These are phyloP conservation scores for Penicillium sclerotiorum DNA, from an alignment of 2,329 filamentous ascomycete genomes.

Conservation along the genomic window DNA sequence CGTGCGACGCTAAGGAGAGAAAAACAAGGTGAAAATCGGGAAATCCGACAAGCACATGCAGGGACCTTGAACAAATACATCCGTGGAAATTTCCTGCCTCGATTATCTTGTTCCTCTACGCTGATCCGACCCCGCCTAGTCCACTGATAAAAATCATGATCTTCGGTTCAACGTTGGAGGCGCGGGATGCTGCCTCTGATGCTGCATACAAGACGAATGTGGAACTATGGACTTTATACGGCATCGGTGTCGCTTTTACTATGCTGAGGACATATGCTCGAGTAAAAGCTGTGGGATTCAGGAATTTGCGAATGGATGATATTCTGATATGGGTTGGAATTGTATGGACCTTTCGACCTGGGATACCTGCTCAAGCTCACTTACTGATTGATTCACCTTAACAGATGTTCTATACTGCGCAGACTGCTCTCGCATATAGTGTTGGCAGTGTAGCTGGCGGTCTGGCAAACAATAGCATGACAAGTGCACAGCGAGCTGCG, in stretches of 20 bases:
- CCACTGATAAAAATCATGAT: not conserved
- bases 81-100: not conserved
- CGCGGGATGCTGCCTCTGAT: constrained; percentile 18
- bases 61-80: not conserved
- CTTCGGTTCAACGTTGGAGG: constrained; percentile 3
- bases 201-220: constrained; percentile 19
- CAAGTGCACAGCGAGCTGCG: constrained; percentile 47
- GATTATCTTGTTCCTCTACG: not conserved
- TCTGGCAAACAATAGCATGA: constrained; percentile 60
- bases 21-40: too few species aligned
- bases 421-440: constrained; percentile 51
- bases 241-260: constrained; percentile 27
- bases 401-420: constrained; percentile 52
- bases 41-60: not conserved
- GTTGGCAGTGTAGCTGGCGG: constrained; percentile 51
- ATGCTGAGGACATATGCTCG: constrained; percentile 44
- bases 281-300: constrained; percentile 22
- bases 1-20: too few species aligned
- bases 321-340: constrained; percentile 57
- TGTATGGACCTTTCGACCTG: too few species aligned
- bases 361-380: not conserved
- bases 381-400: constrained; percentile 9
- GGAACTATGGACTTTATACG: constrained; percentile 31
- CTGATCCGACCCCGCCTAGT: constrained; percentile 7
- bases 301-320: constrained; percentile 49